phyloP scores from a whole-genome alignment of 768 basidiomycete species.

The Lentinula sp. region DNA sequence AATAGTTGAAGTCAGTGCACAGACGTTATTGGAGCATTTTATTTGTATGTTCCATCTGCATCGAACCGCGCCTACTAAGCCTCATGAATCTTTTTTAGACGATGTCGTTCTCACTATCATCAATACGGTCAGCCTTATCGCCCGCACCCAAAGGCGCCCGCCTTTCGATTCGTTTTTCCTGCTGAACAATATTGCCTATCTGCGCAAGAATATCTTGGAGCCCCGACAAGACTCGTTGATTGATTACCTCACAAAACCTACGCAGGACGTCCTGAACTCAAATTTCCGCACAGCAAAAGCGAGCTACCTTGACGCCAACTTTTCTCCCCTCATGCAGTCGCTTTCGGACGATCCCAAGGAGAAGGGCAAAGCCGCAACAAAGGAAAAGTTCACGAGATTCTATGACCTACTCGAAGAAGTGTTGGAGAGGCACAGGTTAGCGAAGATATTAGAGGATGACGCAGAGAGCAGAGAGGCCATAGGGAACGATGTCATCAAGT shows the following conservation, averaged over 20 bases:
- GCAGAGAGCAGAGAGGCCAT: slow-evolving; percentile 44
- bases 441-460: slow-evolving; percentile 66
- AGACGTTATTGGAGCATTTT: slow-evolving; percentile 66
- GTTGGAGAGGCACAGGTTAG: slow-evolving; percentile 66
- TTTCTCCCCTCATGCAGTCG: slow-evolving; percentile 68
- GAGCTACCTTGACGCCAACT: slow-evolving; percentile 79
- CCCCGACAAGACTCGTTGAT: slow-evolving; percentile 41
- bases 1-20: slow-evolving; percentile 50
- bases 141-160: slow-evolving; percentile 52
- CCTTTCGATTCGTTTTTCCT: slow-evolving; percentile 72
- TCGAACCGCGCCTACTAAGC: not conserved
- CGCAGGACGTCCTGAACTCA: slow-evolving; percentile 57
- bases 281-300: slow-evolving; percentile 79
- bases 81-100: slow-evolving; percentile 30
- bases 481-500: slow-evolving; percentile 68
- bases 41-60: slow-evolving; percentile 42
- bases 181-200: slow-evolving; percentile 72
- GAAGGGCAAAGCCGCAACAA: slow-evolving; percentile 44
- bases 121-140: slow-evolving; percentile 54
- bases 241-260: slow-evolving; percentile 51
- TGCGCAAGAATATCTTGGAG: slow-evolving; percentile 54
- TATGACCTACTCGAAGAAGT: slow-evolving; percentile 79
- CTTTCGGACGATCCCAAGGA: slow-evolving; percentile 58
- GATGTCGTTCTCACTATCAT: slow-evolving; percentile 70
- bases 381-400: slow-evolving; percentile 81